Evolutionary conservation across 306 rosid genomes (phyloP).

Genomic region (Hippophae tibetana): DNA sequence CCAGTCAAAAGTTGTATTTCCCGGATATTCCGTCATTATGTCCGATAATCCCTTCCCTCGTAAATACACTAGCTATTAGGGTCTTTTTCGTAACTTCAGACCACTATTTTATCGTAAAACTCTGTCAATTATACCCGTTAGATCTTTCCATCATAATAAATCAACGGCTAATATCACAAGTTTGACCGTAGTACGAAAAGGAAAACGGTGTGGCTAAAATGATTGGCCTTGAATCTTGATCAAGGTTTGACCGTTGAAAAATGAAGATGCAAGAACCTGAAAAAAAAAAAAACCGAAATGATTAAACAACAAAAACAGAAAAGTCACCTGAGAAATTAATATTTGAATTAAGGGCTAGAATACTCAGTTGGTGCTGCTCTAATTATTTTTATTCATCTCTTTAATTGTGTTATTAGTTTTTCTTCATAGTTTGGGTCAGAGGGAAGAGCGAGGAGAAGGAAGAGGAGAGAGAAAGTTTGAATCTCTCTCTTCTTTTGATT

Average conservation of each 20-base stretch:
- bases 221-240: constrained; percentile 27
- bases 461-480: constrained; percentile 33
- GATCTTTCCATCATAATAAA: constrained; percentile 7
- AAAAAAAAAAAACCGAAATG: background rate
- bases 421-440: background rate
- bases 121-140: background rate
- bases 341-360: constrained; percentile 4
- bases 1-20: constrained; percentile 14
- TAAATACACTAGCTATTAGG: constrained; percentile 5
- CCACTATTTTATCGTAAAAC: constrained; percentile 8
- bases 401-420: constrained; percentile 15
- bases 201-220: constrained; percentile 19
- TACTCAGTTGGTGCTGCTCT: background rate
- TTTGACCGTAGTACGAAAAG: constrained; percentile 30
- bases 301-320: constrained; percentile 11
- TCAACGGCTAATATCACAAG: constrained; percentile 13
- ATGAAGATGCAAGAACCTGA: background rate
- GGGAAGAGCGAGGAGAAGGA: constrained; percentile 12
- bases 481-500: constrained; percentile 39
- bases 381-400: constrained; percentile 12
- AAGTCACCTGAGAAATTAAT: constrained; percentile 26
- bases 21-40: constrained; percentile 18
- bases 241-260: constrained; percentile 30
- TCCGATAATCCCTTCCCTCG: constrained; percentile 3
- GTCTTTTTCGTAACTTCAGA: constrained; percentile 11